phyloP scores from a whole-genome alignment of 2,329 filamentous ascomycete species.

The Chalaropsis thielavioides region DNA sequence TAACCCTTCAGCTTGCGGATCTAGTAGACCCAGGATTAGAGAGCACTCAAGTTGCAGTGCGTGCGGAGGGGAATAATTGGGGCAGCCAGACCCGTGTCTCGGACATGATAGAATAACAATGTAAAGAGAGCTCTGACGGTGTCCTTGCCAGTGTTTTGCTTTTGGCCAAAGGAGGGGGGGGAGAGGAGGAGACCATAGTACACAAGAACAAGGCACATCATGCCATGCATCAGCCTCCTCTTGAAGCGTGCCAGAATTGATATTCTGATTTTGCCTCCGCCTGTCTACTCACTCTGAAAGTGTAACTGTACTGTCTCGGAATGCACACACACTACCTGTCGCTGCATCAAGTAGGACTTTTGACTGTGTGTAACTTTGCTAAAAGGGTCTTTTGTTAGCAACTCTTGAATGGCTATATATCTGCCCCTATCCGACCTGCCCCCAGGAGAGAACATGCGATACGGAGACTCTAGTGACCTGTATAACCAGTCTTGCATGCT shows the following conservation, averaged over 20 bases:
- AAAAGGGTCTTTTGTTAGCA: background rate
- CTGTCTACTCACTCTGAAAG: background rate
- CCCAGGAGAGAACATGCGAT: background rate
- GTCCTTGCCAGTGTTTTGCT: background rate
- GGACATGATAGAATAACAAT: constrained; percentile 15
- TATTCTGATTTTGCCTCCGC: background rate
- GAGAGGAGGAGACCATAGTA: background rate
- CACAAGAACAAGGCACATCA: too few species aligned
- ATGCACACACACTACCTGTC: background rate
- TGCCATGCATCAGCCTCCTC: too few species aligned
- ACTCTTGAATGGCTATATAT: background rate
- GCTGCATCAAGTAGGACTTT: background rate
- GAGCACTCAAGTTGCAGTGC: background rate
- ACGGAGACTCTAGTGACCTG: background rate
- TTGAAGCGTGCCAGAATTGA: background rate
- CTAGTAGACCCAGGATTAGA: background rate
- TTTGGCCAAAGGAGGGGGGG: background rate
- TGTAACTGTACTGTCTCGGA: constrained; percentile 1
- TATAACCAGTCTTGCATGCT: background rate
- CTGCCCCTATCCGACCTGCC: background rate
- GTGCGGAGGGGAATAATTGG: background rate
- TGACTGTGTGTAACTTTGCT: background rate
- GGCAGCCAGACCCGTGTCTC: constrained; percentile 5
- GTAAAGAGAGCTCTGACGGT: constrained; percentile 18
- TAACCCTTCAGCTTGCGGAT: background rate